A percentile compares a stretch with the other conserved stretches of the same genome.
Conservation (phyloP, 2,329 filamentous ascomycete species). For the Penicillium sp. region DNA sequence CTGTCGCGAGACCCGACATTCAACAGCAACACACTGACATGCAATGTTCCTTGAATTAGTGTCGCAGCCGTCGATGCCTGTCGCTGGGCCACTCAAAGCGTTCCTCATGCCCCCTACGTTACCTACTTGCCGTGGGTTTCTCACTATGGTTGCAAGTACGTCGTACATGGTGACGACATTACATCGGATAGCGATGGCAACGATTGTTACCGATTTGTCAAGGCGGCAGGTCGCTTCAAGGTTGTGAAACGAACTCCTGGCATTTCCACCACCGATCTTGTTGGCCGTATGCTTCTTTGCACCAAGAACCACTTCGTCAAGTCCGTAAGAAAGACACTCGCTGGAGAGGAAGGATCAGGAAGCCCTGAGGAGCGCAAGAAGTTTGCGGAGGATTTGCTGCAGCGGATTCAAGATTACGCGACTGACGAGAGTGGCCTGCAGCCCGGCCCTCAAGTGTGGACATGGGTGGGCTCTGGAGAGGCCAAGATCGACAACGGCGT, state of each 20-base stretch:
- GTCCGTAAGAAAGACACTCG: slow-evolving; percentile 69
- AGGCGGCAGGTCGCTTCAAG: slow-evolving; percentile 89
- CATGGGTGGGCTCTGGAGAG: slow-evolving; percentile 61
- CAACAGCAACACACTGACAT: slow-evolving; percentile 7
- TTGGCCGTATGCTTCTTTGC: slow-evolving; percentile 94
- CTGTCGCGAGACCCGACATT: not conserved
- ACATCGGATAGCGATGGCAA: slow-evolving; percentile 91
- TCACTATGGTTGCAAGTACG: slow-evolving; percentile 92
- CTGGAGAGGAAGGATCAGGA: slow-evolving; percentile 72
- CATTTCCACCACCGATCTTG: slow-evolving; percentile 97
- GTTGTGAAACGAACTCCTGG: slow-evolving; percentile 95
- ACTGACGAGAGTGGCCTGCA: slow-evolving; percentile 79
- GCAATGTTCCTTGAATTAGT: slow-evolving; percentile 46
- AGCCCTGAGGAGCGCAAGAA: slow-evolving; percentile 66
- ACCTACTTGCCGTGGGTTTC: slow-evolving; percentile 91
- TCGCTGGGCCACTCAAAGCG: slow-evolving; percentile 84
- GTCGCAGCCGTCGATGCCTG: slow-evolving; percentile 91
- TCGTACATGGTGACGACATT: slow-evolving; percentile 96
- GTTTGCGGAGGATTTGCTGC: slow-evolving; percentile 68
- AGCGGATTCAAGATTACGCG: slow-evolving; percentile 81
- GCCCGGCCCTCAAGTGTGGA: slow-evolving; percentile 82
- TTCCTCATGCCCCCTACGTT: slow-evolving; percentile 89
- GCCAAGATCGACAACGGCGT: slow-evolving; percentile 41
- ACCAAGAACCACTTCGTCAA: slow-evolving; percentile 93
- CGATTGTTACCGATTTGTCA: slow-evolving; percentile 98